These are phyloP conservation scores for Plantago major DNA, from an alignment of 257 asterid genomes.

Conservation along the genomic window DNA sequence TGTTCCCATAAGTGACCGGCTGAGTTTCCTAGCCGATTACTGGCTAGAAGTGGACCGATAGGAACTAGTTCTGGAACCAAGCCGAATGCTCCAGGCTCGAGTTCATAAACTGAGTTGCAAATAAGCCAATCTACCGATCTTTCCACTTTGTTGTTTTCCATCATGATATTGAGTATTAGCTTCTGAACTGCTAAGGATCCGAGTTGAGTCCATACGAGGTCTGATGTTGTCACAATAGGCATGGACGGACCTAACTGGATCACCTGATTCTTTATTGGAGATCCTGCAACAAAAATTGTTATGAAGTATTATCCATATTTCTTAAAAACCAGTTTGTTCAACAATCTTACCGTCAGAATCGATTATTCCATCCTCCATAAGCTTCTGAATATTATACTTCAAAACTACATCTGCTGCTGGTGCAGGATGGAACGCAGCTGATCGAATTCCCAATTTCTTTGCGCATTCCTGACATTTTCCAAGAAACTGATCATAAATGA, in stretches of 20 bases:
- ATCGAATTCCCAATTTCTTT: too few species aligned
- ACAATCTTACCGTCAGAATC: too few species aligned
- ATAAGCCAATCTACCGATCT: conserved; percentile 25
- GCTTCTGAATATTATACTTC: too few species aligned
- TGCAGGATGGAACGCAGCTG: too few species aligned
- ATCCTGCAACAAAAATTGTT: conserved; percentile 17
- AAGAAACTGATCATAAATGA: too few species aligned
- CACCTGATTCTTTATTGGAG: conserved; percentile 8
- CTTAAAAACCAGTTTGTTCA: too few species aligned
- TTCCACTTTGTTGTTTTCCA: conserved; percentile 5
- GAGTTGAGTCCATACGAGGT: conserved; percentile 27
- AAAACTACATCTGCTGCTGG: too few species aligned
- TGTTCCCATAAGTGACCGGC: conserved; percentile 19
- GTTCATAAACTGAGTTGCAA: conserved; percentile 29
- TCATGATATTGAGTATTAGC: conserved; percentile 24
- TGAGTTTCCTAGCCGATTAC: conserved; percentile 16
- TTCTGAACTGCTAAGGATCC: conserved; percentile 2
- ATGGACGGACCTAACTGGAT: conserved; percentile 25
- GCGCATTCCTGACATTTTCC: too few species aligned
- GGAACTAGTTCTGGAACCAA: conserved; percentile 23
- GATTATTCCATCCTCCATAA: too few species aligned
- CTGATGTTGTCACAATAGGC: conserved; percentile 30
- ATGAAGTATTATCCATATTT: too few species aligned
- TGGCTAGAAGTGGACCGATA: conserved; percentile 32
- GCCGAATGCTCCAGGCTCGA: conserved; percentile 39